Evolutionary conservation across 2,329 filamentous ascomycete species (phyloP).

Genomic region (Neobulgaria alba): DNA sequence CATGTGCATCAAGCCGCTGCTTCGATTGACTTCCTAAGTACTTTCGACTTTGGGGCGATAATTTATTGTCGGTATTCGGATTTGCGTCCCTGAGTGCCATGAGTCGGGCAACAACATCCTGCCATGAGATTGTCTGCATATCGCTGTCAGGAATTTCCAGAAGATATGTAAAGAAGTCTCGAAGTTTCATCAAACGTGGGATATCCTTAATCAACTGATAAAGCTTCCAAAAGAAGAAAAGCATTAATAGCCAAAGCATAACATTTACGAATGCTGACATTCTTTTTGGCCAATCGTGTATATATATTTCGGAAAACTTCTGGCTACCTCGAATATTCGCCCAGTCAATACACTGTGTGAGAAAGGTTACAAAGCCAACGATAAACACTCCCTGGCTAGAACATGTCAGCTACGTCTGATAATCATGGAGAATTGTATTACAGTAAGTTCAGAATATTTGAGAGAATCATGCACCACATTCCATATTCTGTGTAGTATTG

Average conservation of each 20-base stretch:
- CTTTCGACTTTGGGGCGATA: conserved; percentile 49
- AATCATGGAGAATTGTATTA: neutral
- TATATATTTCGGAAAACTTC: conserved; percentile 39
- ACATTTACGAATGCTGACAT: conserved; percentile 33
- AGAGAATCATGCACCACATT: conserved; percentile 59
- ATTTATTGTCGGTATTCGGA: conserved; percentile 53
- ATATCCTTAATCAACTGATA: conserved; percentile 50
- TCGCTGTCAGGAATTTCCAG: conserved; percentile 60
- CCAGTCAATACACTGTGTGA: conserved; percentile 63
- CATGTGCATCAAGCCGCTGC: conserved; percentile 88
- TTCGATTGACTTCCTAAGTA: conserved; percentile 74
- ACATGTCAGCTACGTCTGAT: conserved; percentile 7
- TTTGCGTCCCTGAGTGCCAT: conserved; percentile 65
- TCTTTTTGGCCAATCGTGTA: conserved; percentile 47
- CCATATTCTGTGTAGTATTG: conserved; percentile 59
- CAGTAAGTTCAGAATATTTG: conserved; percentile 10
- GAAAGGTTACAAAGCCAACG: conserved; percentile 58
- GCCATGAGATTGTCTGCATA: conserved; percentile 68
- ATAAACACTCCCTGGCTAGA: conserved; percentile 56
- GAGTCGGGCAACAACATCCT: conserved; percentile 59
- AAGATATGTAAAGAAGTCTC: conserved; percentile 61
- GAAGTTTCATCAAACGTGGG: conserved; percentile 52
- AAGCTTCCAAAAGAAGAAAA: conserved; percentile 55
- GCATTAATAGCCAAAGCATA: conserved; percentile 50
- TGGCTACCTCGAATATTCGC: conserved; percentile 47